These are phyloP conservation scores for Chlamydomonas asymmetrica DNA, from an alignment of 139 green algal species.

Conservation along the genomic window DNA sequence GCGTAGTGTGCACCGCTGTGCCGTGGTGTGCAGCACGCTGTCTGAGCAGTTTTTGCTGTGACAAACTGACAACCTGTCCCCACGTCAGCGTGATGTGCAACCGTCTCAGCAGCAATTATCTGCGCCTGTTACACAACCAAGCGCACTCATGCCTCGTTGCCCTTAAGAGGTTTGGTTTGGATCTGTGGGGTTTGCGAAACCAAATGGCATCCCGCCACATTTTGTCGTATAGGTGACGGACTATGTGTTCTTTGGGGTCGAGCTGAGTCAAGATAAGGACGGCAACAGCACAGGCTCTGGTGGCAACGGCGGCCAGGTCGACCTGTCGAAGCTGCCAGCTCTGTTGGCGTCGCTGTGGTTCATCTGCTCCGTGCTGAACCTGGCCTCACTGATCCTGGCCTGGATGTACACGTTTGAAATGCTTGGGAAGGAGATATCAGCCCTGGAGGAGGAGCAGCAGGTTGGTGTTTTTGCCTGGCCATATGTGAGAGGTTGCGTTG, in stretches of 20 bases:
- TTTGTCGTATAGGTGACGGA: slow-evolving; percentile 9
- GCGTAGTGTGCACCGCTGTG: too few species aligned
- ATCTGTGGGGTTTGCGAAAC: too few species aligned
- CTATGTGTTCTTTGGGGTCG: slow-evolving; percentile 8
- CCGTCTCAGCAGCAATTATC: too few species aligned
- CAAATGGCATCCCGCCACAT: background rate
- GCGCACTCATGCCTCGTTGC: background rate
- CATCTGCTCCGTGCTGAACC: slow-evolving; percentile 23
- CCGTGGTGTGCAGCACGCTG: too few species aligned
- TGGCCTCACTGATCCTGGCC: slow-evolving; percentile 17
- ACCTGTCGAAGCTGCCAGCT: background rate
- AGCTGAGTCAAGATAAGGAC: background rate
- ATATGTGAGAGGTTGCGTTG: background rate
- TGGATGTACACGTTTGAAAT: slow-evolving; percentile 29
- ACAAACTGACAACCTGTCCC: too few species aligned
- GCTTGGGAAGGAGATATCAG: slow-evolving; percentile 3
- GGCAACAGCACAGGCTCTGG: background rate
- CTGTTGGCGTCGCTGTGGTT: slow-evolving; percentile 12
- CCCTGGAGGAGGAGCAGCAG: slow-evolving; percentile 23
- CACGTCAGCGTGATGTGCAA: too few species aligned
- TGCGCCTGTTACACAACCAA: too few species aligned
- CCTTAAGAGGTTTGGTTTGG: too few species aligned
- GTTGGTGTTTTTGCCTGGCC: too few species aligned
- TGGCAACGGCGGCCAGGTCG: background rate
- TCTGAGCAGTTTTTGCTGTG: too few species aligned